phyloP scores from a whole-genome alignment of 306 rosid genomes.

The Lupinus albus region DNA sequence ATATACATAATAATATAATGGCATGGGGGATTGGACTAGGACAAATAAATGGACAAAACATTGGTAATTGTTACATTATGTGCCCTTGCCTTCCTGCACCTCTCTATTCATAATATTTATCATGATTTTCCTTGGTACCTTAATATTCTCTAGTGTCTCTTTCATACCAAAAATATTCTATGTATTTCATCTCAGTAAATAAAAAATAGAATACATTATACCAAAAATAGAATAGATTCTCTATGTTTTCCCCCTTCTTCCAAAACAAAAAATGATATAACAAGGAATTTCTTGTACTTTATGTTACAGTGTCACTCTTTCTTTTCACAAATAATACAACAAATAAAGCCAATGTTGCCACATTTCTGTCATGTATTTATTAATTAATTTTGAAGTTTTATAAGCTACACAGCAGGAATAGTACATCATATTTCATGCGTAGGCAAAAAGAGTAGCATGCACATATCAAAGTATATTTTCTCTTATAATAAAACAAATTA shows the following conservation, averaged over 20 bases:
- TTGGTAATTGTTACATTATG: slow-evolving; percentile 52
- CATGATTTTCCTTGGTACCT: slow-evolving; percentile 37
- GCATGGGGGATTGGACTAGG: slow-evolving; percentile 23
- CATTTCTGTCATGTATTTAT: slow-evolving; percentile 40
- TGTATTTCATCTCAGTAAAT: slow-evolving; percentile 13
- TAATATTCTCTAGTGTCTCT: slow-evolving; percentile 43
- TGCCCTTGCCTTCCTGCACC: slow-evolving; percentile 52
- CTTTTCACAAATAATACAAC: slow-evolving; percentile 33
- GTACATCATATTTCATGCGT: slow-evolving; percentile 27
- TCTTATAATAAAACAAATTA: too few relatives aligned
- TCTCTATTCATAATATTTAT: slow-evolving; percentile 31
- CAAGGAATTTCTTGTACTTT: slow-evolving; percentile 23
- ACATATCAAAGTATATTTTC: too few relatives aligned
- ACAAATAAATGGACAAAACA: slow-evolving; percentile 45
- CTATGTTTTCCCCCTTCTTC: slow-evolving; percentile 23
- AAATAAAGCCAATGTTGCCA: slow-evolving; percentile 38
- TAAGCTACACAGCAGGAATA: slow-evolving; percentile 31
- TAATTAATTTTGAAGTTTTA: slow-evolving; percentile 33
- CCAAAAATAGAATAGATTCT: too few relatives aligned
- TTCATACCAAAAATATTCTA: slow-evolving; percentile 33
- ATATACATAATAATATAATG: slow-evolving; percentile 21
- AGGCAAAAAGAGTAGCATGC: background rate
- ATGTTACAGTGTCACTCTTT: slow-evolving; percentile 1
- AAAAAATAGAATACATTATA: too few relatives aligned
- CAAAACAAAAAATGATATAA: slow-evolving; percentile 24